phyloP scores from a whole-genome alignment of 164 flowering plant species.

The Liriodendron chinense region DNA sequence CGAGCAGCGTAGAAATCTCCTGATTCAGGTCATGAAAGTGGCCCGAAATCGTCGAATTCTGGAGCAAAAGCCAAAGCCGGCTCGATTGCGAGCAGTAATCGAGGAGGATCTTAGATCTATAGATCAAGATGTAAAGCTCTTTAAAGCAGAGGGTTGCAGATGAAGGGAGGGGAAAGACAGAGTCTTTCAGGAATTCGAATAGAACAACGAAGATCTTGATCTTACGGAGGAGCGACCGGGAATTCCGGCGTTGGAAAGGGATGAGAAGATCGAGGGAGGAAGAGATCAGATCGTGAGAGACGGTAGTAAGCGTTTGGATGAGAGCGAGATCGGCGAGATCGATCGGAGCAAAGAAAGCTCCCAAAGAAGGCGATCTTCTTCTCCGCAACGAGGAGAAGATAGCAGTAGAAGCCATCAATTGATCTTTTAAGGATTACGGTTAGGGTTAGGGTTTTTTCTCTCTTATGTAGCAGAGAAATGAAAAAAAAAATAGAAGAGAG shows the following conservation, averaged over 20 bases:
- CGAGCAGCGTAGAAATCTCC: conserved; percentile 80
- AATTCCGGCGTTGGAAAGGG: conserved; percentile 61
- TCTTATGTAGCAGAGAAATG: too few species aligned
- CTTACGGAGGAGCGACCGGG: conserved; percentile 56
- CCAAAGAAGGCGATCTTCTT: conserved; percentile 72
- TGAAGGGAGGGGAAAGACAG: conserved; percentile 22
- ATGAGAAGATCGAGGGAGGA: conserved; percentile 29
- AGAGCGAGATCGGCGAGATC: conserved; percentile 56
- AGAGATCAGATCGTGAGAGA: conserved; percentile 48
- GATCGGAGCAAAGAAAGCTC: conserved; percentile 78
- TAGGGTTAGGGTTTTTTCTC: not conserved
- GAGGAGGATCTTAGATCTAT: conserved; percentile 63
- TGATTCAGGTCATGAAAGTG: conserved; percentile 75
- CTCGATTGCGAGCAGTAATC: conserved; percentile 69
- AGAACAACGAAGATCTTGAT: conserved; percentile 53
- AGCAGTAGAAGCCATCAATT: conserved; percentile 70
- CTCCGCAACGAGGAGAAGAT: conserved; percentile 67
- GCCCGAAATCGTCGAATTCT: conserved; percentile 65
- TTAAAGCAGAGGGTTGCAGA: conserved; percentile 65
- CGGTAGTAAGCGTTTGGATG: conserved; percentile 43
- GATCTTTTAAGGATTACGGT: too few species aligned
- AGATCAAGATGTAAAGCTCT: conserved; percentile 69
- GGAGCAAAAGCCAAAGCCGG: conserved; percentile 75
- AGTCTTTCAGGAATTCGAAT: conserved; percentile 37
- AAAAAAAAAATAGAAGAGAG: too few species aligned